A percentile compares a stretch with the other conserved stretches of the same genome.
phyloP scores from a whole-genome alignment of 2,329 filamentous ascomycete species.

The Dothiorella sarmentorum region DNA sequence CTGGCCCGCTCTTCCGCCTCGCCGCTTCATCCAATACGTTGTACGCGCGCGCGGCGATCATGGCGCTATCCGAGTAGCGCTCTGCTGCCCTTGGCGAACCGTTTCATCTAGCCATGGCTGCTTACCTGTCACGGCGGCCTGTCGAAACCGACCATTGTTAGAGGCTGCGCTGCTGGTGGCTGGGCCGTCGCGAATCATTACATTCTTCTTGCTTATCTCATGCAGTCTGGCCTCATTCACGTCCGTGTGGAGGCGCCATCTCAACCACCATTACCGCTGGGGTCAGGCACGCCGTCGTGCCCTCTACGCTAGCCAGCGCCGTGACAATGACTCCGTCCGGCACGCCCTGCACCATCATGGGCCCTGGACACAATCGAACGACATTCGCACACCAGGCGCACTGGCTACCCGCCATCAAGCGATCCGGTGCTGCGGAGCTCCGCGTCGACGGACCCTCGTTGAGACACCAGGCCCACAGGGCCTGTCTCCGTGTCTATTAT shows the following conservation, averaged over 20 bases:
- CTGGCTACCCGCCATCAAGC: neutral
- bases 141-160: conserved; percentile 13
- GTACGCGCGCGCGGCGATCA: neutral
- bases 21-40: neutral
- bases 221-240: neutral
- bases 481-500: conserved; percentile 3
- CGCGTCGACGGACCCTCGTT: neutral
- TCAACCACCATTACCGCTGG: neutral
- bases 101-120: conserved; percentile 7
- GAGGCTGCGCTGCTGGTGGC: neutral
- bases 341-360: neutral
- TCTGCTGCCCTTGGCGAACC: conserved; percentile 6
- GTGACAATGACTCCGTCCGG: neutral
- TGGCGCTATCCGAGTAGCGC: conserved; percentile 5
- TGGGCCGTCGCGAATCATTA: neutral
- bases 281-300: neutral
- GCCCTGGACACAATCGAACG: conserved; percentile 6
- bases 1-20: neutral
- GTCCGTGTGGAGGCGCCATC: conserved; percentile 7
- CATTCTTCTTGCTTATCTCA: conserved; percentile 11
- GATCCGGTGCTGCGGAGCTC: conserved; percentile 3
- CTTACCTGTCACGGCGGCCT: conserved; percentile 1
- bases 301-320: conserved; percentile 4
- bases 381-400: conserved; percentile 3
- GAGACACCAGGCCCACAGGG: conserved; percentile 4